Evolutionary conservation across 73 alveolate species (phyloP).

Genomic region (Tetrahymena elliotti): DNA sequence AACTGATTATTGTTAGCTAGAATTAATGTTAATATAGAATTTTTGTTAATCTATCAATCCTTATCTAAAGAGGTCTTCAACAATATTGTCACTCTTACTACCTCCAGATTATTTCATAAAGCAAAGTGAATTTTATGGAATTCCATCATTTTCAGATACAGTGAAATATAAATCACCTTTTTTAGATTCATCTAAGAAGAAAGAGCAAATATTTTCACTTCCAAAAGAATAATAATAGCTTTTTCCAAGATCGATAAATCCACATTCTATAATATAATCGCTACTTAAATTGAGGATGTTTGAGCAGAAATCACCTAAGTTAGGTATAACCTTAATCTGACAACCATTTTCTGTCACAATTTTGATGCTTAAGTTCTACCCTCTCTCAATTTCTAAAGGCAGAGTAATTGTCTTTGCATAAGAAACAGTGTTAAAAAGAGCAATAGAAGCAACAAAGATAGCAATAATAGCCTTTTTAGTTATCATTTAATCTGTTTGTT

Average conservation of each 20-base stretch:
- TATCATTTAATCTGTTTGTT: too few relatives aligned
- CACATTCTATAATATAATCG: background rate
- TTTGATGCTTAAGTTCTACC: too few relatives aligned
- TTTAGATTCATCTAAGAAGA: background rate
- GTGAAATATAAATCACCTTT: background rate
- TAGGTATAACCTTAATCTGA: background rate
- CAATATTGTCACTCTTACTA: background rate
- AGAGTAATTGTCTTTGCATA: too few relatives aligned
- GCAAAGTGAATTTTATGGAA: background rate
- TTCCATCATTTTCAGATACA: background rate
- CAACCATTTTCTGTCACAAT: background rate
- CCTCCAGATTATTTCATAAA: background rate
- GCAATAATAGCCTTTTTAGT: too few relatives aligned
- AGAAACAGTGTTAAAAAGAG: too few relatives aligned
- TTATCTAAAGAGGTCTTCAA: background rate
- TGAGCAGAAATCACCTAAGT: background rate
- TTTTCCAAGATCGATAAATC: background rate
- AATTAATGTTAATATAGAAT: too few relatives aligned
- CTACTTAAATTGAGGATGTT: too few relatives aligned
- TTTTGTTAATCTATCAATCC: background rate
- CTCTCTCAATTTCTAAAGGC: too few relatives aligned
- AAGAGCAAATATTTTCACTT: background rate
- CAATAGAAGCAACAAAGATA: too few relatives aligned
- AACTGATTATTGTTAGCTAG: too few relatives aligned
- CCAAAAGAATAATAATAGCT: background rate